These are phyloP conservation scores for Porcisia hertigi DNA, from an alignment of 208 protist genomes.

Conservation along the genomic window DNA sequence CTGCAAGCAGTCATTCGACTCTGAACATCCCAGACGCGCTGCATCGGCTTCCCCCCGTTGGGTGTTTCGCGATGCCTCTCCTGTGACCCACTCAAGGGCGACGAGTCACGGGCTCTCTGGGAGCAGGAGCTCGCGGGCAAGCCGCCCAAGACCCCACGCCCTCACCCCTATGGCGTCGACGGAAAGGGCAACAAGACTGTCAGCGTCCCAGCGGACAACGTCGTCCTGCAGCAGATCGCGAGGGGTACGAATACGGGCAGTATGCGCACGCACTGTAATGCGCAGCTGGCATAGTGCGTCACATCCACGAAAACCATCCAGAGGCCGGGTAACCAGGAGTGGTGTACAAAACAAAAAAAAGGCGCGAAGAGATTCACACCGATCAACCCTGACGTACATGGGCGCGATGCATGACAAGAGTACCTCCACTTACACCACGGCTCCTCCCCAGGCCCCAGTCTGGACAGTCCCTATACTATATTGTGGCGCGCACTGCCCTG, in stretches of 20 bases:
- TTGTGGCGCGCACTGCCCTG: no score
- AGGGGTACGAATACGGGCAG: not conserved
- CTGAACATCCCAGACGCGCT: not conserved
- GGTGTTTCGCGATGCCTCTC: not conserved
- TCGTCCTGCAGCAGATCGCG: not conserved
- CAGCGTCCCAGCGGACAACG: not conserved
- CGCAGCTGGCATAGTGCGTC: no score
- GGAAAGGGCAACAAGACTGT: not conserved
- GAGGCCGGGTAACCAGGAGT: no score
- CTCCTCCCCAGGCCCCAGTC: no score
- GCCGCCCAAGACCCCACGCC: not conserved
- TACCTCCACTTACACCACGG: no score
- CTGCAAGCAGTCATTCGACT: not conserved
- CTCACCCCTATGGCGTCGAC: not conserved
- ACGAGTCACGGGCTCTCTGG: not conserved
- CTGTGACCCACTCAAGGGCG: not conserved
- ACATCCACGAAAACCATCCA: no score
- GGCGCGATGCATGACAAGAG: no score
- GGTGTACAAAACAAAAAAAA: no score
- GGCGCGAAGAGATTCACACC: no score
- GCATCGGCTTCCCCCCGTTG: not conserved
- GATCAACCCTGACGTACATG: no score
- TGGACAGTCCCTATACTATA: no score
- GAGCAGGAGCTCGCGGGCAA: not conserved
- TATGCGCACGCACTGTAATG: no score